A percentile compares a stretch with the other conserved stretches of the same genome.
Evolutionary conservation across 495 filamentous ascomycete genomes (phyloP).

Genomic region (Collariella sp.): DNA sequence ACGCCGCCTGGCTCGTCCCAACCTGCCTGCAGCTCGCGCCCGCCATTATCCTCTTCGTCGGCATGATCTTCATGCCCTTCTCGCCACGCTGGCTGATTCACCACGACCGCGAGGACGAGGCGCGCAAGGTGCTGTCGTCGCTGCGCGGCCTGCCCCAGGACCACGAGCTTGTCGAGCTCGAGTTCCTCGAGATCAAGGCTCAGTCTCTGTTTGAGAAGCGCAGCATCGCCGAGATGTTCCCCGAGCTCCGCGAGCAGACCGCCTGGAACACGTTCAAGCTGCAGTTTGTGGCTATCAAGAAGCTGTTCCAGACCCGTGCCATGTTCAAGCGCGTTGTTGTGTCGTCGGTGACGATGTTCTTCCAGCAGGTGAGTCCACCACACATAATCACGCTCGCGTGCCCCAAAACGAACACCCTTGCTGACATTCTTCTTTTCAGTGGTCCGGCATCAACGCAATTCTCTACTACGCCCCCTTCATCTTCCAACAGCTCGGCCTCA

Average conservation of each 20-base stretch:
- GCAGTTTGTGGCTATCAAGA: conserved; percentile 63
- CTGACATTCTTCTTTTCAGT: conserved; percentile 37
- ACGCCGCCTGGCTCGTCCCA: conserved; percentile 62
- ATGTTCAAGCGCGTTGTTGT: conserved; percentile 71
- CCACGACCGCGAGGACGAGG: conserved; percentile 63
- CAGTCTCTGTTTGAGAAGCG: conserved; percentile 74
- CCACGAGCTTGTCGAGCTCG: conserved; percentile 60
- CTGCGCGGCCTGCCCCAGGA: conserved; percentile 54
- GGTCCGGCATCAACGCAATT: conserved; percentile 64
- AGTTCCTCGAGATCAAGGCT: conserved; percentile 76
- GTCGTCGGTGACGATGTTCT: conserved; percentile 61
- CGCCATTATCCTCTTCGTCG: conserved; percentile 50
- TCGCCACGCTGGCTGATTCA: conserved; percentile 74
- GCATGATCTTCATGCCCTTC: conserved; percentile 77
- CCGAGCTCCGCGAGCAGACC: conserved; percentile 51
- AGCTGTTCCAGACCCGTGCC: conserved; percentile 60
- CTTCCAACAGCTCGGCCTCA: conserved; percentile 60
- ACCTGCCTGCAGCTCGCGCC: conserved; percentile 56
- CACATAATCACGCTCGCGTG: background rate
- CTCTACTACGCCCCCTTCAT: conserved; percentile 68
- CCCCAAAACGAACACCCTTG: conserved; percentile 6
- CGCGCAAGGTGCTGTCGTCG: conserved; percentile 54
- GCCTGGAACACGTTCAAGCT: conserved; percentile 55
- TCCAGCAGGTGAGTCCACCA: conserved; percentile 45
- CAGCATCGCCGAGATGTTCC: conserved; percentile 61